Base-by-base conservation (phyloP, 2,329 filamentous ascomycete species). In the Venturia aucupariae region DNA sequence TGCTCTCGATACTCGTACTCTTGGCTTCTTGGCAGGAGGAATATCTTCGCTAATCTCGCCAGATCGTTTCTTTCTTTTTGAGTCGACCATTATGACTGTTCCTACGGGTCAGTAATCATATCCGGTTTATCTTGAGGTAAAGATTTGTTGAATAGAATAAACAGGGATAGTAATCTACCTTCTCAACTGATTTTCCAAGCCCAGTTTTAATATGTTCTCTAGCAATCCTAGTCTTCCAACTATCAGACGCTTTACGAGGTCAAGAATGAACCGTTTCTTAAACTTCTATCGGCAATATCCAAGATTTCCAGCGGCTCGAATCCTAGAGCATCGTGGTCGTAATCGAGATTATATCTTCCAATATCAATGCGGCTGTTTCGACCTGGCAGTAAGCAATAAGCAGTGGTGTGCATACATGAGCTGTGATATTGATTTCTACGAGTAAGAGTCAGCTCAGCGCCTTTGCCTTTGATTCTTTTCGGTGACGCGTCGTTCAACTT, bases 1-100 rank as follows among this genome's bases (percentile, higher is more conserved):
- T 22, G 73, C 72, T 65, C 67, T 68, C 62, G 65, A 24, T 15
- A 61, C 63, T 39, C 57, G 51, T 5, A 57, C 51, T n/a, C 32
- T 42, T 30, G 57, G 30, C 54, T 42, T 60, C 60, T 64, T 60
- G 19, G 24, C 48, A 27, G 48, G 51, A 44, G 35, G 42, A 46
- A 27, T 17, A 44, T 27, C 39, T 15, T 62, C 61, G 41, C 61
- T 11, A 51, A 24, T 38, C 24, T 38, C 55, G 19, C 27, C 51
- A 42, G 62, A 38, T 7, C 22, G 62, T 42, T 24, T 19, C 38
- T 63, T 63, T 17, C 62, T 46, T 41, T 63, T 63, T 10, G 27
- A 24, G 19, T 63, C 62, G 5, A n/a, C 62, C 62, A 63, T 63
- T 10, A 27, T 15, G 35, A 24, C 6, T 57, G 7, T 35, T 35